Percentiles rank a stretch among this genome's conserved stretches.
These are phyloP conservation scores for Neofusicoccum sp. DNA, from an alignment of 2,329 filamentous ascomycete genomes.

Conservation along the genomic window DNA sequence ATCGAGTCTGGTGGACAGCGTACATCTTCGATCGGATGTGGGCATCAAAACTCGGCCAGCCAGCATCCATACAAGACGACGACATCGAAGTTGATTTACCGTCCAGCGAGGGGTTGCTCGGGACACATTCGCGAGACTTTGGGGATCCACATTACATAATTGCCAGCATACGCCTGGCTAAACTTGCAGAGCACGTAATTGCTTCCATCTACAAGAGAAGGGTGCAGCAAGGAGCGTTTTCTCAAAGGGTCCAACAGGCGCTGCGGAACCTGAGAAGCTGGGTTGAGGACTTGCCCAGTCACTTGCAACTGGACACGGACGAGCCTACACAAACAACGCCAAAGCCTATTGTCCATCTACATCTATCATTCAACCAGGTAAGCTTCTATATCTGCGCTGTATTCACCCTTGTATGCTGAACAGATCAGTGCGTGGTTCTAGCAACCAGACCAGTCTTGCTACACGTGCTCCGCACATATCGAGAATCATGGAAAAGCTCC, in stretches of 20 bases:
- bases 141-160: slow-evolving; percentile 39
- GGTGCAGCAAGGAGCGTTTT: slow-evolving; percentile 30
- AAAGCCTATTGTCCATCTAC: slow-evolving; percentile 34
- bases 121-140: slow-evolving; percentile 27
- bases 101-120: slow-evolving; percentile 33
- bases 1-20: slow-evolving; percentile 36
- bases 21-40: slow-evolving; percentile 36
- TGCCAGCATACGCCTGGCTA: slow-evolving; percentile 42
- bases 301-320: slow-evolving; percentile 33
- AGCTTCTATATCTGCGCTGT: not conserved
- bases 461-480: slow-evolving; percentile 29
- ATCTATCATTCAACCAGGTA: slow-evolving; percentile 36
- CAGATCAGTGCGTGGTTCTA: slow-evolving; percentile 28
- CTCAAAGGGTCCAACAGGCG: slow-evolving; percentile 37
- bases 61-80: slow-evolving; percentile 32
- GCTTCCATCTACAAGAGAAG: slow-evolving; percentile 30
- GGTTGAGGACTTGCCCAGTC: slow-evolving; percentile 35
- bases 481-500: slow-evolving; percentile 18
- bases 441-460: slow-evolving; percentile 35
- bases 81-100: slow-evolving; percentile 45
- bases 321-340: slow-evolving; percentile 19
- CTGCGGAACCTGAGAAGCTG: slow-evolving; percentile 38
- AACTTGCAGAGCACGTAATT: slow-evolving; percentile 29
- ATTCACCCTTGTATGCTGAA: slow-evolving; percentile 12
- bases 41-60: slow-evolving; percentile 34